These are phyloP conservation scores for Parathielavia hyrcaniae DNA, from an alignment of 495 filamentous ascomycete species.

Conservation along the genomic window DNA sequence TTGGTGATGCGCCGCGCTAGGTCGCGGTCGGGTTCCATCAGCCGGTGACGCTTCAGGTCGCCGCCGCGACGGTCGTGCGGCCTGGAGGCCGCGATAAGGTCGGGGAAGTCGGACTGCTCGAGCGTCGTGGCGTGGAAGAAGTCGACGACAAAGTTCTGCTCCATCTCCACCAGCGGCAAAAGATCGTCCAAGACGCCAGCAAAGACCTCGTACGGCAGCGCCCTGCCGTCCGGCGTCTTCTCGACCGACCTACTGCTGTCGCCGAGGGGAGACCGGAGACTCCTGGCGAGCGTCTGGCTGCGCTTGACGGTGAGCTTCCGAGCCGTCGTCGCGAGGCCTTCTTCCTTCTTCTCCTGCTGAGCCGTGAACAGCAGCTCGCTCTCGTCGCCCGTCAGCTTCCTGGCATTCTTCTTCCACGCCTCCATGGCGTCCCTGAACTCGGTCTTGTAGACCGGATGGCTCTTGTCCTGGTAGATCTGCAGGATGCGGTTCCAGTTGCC, in stretches of 20 bases:
- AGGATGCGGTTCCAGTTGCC: constrained; percentile 74
- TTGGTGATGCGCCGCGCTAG: constrained; percentile 72
- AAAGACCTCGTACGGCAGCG: constrained; percentile 78
- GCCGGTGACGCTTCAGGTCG: constrained; percentile 62
- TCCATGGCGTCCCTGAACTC: constrained; percentile 74
- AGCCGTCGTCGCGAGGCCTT: constrained; percentile 67
- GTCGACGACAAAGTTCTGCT: constrained; percentile 91
- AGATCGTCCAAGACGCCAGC: constrained; percentile 70
- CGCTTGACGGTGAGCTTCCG: constrained; percentile 90
- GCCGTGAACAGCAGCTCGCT: constrained; percentile 80
- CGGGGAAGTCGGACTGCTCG: constrained; percentile 70
- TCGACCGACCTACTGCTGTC: constrained; percentile 56
- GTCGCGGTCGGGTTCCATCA: constrained; percentile 76
- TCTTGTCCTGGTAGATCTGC: constrained; percentile 69
- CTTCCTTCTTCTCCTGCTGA: constrained; percentile 74
- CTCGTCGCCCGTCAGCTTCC: constrained; percentile 78
- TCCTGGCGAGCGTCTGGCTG: constrained; percentile 71
- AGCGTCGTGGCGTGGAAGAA: constrained; percentile 87
- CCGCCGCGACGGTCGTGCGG: constrained; percentile 63
- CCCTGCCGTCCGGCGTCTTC: constrained; percentile 57
- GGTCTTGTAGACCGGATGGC: constrained; percentile 68
- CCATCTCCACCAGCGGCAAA: constrained; percentile 69
- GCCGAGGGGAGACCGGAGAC: constrained; percentile 60
- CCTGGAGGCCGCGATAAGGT: constrained; percentile 58
- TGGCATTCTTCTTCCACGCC: constrained; percentile 75